Conservation (phyloP, 179 eudicot species). For the Carnegiea gigantea region DNA sequence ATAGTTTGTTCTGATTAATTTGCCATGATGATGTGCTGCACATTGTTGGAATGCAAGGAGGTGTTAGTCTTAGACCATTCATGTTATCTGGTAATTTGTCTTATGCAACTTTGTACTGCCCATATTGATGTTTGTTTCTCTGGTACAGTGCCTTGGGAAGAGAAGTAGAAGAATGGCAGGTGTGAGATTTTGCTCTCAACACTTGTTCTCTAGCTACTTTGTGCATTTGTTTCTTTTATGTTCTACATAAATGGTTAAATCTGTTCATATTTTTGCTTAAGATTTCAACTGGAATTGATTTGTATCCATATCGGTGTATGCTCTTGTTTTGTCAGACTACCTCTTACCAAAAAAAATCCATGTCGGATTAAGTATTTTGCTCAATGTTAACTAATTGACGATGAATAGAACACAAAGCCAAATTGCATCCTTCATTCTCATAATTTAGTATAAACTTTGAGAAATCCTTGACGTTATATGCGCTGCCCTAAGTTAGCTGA, state of each 20-base stretch:
- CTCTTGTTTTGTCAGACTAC: neutral
- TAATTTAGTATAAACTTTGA: neutral
- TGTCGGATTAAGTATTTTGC: neutral
- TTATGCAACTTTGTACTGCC: neutral
- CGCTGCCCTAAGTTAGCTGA: neutral
- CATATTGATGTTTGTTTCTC: slow-evolving; percentile 21
- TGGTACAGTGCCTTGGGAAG: slow-evolving; percentile 83
- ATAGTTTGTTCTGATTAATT: neutral
- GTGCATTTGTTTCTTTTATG: neutral
- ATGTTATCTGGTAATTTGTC: neutral
- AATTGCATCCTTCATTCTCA: neutral
- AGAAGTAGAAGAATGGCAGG: slow-evolving; percentile 59
- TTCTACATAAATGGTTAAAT: neutral
- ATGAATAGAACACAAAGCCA: neutral
- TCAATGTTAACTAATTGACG: neutral
- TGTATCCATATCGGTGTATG: neutral
- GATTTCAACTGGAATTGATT: neutral
- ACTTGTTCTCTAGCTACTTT: neutral
- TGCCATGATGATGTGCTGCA: neutral
- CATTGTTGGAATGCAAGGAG: neutral
- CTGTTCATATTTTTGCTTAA: neutral
- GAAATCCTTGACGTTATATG: neutral
- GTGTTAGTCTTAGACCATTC: neutral
- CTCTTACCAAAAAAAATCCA: neutral
- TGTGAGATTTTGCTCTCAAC: slow-evolving; percentile 24